phyloP scores from a whole-genome alignment of 1,284 basidiomycete species.

The Naganishia cerealis region DNA sequence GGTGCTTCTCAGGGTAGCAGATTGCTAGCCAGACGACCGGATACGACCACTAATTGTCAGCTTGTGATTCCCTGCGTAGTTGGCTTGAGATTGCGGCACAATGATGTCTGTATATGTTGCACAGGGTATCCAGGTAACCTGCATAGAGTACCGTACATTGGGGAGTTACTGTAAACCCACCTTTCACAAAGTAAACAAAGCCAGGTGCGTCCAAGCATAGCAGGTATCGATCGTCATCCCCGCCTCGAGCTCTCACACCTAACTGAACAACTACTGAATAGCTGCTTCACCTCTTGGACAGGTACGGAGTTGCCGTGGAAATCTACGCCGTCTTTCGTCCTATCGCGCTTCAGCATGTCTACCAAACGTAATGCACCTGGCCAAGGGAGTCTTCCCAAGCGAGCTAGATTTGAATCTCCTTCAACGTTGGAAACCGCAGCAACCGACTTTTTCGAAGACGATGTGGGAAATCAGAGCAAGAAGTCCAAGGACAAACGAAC shows the following conservation, averaged over 20 bases:
- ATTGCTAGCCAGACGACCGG: not conserved
- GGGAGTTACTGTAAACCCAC: not conserved
- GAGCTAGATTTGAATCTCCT: slow-evolving; percentile 65
- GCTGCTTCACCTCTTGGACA: too few relatives aligned
- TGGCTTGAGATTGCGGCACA: too few relatives aligned
- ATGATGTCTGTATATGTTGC: too few relatives aligned
- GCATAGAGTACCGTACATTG: too few relatives aligned
- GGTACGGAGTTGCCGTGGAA: too few relatives aligned
- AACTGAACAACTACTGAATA: too few relatives aligned
- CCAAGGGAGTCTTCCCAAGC: slow-evolving; percentile 59
- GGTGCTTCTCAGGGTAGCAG: not conserved
- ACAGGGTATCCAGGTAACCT: too few relatives aligned
- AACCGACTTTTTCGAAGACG: slow-evolving; percentile 46
- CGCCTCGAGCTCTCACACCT: not conserved
- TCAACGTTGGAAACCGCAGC: slow-evolving; percentile 23
- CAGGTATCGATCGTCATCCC: slow-evolving; percentile 22
- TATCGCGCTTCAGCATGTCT: slow-evolving; percentile 15
- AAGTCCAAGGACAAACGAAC: slow-evolving; percentile 68
- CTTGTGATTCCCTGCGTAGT: not conserved
- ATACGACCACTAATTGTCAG: too few relatives aligned
- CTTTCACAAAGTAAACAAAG: slow-evolving; percentile 26
- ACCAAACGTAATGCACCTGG: slow-evolving; percentile 22
- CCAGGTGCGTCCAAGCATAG: not conserved
- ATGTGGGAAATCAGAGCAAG: slow-evolving; percentile 39
- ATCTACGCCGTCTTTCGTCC: not conserved